Evolutionary conservation across 805 yeast species (phyloP).

Genomic region (Cyberlindnera amylophila): DNA sequence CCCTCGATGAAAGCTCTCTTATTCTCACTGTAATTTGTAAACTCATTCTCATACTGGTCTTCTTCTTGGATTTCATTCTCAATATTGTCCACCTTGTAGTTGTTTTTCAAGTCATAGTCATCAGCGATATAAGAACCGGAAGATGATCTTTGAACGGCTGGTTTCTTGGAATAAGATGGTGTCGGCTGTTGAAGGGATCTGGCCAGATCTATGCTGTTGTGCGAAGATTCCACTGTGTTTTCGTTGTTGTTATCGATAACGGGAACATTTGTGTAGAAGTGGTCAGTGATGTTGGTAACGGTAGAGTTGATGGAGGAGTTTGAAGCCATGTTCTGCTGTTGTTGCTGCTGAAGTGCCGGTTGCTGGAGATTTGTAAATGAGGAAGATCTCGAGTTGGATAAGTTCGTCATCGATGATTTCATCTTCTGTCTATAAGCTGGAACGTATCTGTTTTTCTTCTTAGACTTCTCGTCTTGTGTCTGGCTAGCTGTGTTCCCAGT

Average conservation of each 20-base stretch:
- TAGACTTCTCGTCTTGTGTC: neutral
- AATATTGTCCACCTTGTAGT: constrained; percentile 30
- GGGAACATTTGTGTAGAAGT: constrained; percentile 26
- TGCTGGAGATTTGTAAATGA: constrained; percentile 19
- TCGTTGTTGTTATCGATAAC: constrained; percentile 18
- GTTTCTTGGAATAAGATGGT: constrained; percentile 23
- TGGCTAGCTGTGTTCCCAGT: neutral
- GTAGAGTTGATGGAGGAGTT: constrained; percentile 23
- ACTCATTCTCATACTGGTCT: constrained; percentile 43
- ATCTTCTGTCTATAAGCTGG: constrained; percentile 38
- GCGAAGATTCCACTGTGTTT: constrained; percentile 6
- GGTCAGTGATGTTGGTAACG: constrained; percentile 26
- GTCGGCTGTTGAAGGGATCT: constrained; percentile 26
- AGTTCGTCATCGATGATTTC: constrained; percentile 24
- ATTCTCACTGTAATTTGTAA: constrained; percentile 41
- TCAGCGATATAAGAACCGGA: constrained; percentile 16
- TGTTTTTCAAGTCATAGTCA: constrained; percentile 31
- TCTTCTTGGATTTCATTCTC: constrained; percentile 37
- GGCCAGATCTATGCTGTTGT: constrained; percentile 21
- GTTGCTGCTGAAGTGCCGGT: constrained; percentile 15
- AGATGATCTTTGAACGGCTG: constrained; percentile 12
- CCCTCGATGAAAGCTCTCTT: constrained; percentile 39
- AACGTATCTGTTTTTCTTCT: constrained; percentile 24
- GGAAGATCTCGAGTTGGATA: constrained; percentile 23
- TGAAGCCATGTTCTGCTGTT: constrained; percentile 17